A percentile compares a stretch with the other conserved stretches of the same genome.
phyloP scores from a whole-genome alignment of 2,329 filamentous ascomycete species.

The Fusarium miscanthi region DNA sequence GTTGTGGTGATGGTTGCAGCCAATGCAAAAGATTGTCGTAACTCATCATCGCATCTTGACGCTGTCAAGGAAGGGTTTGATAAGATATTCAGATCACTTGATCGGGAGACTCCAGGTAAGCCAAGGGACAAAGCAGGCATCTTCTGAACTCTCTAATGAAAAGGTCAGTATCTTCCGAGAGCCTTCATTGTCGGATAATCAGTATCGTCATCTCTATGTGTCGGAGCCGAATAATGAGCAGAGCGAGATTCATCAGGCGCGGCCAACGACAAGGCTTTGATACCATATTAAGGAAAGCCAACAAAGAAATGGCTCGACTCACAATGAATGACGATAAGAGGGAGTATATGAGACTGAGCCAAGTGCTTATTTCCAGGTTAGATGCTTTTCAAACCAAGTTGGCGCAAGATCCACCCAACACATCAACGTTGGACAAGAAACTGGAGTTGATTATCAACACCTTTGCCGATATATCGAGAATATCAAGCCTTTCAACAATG shows the following conservation, averaged over 20 bases:
- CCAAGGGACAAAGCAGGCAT: neutral
- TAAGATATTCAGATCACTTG: constrained; percentile 21
- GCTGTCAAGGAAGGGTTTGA: constrained; percentile 30
- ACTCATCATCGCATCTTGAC: constrained; percentile 19
- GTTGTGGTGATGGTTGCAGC: constrained; percentile 35
- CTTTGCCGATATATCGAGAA: constrained; percentile 9
- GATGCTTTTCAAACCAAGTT: neutral
- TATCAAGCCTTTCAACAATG: constrained; percentile 3
- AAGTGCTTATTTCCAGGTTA: neutral
- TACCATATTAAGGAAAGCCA: neutral
- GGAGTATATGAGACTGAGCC: neutral
- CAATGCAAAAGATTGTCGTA: constrained; percentile 17
- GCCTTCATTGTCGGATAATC: neutral
- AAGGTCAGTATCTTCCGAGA: neutral
- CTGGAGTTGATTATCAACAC: constrained; percentile 9
- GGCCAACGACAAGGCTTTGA: neutral
- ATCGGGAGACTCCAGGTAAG: neutral
- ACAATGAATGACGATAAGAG: neutral
- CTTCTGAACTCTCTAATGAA: neutral
- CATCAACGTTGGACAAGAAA: neutral
- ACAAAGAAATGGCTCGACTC: neutral
- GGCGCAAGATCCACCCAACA: neutral
- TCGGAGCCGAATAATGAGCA: constrained; percentile 15
- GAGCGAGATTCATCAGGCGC: constrained; percentile 1
- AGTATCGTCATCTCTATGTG: constrained; percentile 23